phyloP scores from a whole-genome alignment of 1,284 basidiomycete genomes.

The Ustilago bromivora region DNA sequence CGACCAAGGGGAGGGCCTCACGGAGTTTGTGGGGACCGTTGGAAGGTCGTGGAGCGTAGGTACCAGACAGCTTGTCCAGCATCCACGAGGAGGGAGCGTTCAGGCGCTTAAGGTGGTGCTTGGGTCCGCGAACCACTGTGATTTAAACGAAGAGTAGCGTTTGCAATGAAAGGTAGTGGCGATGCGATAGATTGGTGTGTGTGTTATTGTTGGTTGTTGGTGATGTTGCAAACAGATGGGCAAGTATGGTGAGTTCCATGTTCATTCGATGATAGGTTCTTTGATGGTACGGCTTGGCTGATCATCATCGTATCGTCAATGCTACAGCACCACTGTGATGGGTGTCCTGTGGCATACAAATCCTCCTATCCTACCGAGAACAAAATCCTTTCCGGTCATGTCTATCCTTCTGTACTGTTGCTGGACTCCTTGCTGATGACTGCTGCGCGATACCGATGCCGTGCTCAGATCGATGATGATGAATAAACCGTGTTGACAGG shows the following conservation, averaged over 20 bases:
- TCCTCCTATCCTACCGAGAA: background rate
- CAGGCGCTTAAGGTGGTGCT: constrained; percentile 99
- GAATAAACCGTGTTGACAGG: background rate
- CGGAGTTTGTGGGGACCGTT: constrained; percentile 99
- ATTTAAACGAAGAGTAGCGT: constrained; percentile 10
- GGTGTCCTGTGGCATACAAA: background rate
- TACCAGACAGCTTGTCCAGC: constrained; percentile 98
- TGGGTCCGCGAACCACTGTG: constrained; percentile 81
- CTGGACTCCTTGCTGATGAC: background rate
- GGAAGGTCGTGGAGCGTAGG: constrained; percentile 95
- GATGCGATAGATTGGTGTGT: constrained; percentile 1
- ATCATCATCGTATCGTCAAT: constrained; percentile 20
- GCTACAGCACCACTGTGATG: constrained; percentile 11
- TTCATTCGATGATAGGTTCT: background rate
- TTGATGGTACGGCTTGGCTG: background rate
- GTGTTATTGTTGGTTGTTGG: constrained; percentile 5
- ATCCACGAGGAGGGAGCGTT: constrained; percentile 99
- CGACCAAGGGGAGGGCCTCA: constrained; percentile 81
- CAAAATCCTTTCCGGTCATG: background rate
- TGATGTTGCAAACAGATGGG: constrained; percentile 11
- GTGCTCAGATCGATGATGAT: constrained; percentile 32
- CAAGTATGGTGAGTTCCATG: constrained; percentile 30
- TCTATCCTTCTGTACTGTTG: background rate
- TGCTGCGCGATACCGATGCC: constrained; percentile 12
- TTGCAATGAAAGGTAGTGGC: background rate